phyloP scores from a whole-genome alignment of 2,329 filamentous ascomycete genomes.

The Aspergillus ochraceoroseus region DNA sequence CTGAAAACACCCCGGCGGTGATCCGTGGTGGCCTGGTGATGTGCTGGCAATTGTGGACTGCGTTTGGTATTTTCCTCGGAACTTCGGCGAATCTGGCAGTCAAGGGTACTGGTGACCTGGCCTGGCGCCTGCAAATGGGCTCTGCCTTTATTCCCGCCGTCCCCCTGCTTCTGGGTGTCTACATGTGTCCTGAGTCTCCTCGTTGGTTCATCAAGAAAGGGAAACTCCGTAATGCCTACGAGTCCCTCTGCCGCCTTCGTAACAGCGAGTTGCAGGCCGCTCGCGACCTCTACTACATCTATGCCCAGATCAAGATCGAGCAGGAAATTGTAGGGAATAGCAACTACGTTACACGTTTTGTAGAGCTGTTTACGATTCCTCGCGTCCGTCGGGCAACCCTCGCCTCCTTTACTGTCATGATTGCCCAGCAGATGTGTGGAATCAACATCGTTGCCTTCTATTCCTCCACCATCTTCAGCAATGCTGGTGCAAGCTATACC shows the following conservation, averaged over 20 bases:
- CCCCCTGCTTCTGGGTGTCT: constrained; percentile 55
- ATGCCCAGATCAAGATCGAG: constrained; percentile 50
- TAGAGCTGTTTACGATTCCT: constrained; percentile 48
- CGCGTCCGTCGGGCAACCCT: constrained; percentile 59
- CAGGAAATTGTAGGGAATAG: constrained; percentile 40
- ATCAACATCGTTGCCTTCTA: constrained; percentile 75
- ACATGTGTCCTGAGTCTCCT: constrained; percentile 60
- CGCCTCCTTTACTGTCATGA: constrained; percentile 76
- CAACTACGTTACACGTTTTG: constrained; percentile 59
- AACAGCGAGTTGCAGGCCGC: constrained; percentile 58
- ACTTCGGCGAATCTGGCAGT: constrained; percentile 62
- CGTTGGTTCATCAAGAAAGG: constrained; percentile 65
- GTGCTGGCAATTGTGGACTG: constrained; percentile 52
- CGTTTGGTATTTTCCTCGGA: constrained; percentile 63
- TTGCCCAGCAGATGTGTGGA: constrained; percentile 67
- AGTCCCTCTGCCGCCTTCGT: constrained; percentile 54
- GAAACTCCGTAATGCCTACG: constrained; percentile 57
- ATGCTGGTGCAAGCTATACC: constrained; percentile 54
- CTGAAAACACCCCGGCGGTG: constrained; percentile 53
- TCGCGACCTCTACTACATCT: constrained; percentile 59
- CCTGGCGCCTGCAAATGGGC: constrained; percentile 61
- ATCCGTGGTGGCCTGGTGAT: constrained; percentile 56
- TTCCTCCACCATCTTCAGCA: constrained; percentile 54
- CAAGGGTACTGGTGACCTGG: constrained; percentile 53
- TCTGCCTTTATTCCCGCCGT: constrained; percentile 63